Evolutionary conservation across 352 stramenopile genomes (phyloP).

Genomic region (Globisporangium carolinianum): DNA sequence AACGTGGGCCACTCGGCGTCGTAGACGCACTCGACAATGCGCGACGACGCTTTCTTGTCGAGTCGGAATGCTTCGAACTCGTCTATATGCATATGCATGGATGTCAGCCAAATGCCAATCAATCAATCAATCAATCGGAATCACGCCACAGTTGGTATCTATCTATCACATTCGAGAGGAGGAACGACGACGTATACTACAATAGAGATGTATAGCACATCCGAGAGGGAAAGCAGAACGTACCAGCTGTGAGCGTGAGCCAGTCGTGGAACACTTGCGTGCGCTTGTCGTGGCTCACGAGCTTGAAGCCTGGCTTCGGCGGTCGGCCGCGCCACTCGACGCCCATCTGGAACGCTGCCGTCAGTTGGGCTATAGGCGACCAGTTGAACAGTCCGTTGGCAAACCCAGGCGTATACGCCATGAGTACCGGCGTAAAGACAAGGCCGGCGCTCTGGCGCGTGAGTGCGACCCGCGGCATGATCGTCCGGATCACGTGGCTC

Average conservation of each 20-base stretch:
- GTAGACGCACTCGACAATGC: conserved; percentile 80
- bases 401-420: conserved; percentile 74
- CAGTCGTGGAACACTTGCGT: conserved; percentile 84
- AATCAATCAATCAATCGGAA: not conserved
- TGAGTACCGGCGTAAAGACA: conserved; percentile 68
- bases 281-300: conserved; percentile 80
- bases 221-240: not conserved
- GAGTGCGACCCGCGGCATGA: conserved; percentile 61
- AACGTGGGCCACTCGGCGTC: conserved; percentile 78
- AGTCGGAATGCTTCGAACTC: conserved; percentile 72
- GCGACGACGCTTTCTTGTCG: conserved; percentile 78
- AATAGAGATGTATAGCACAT: no score
- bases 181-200: no score
- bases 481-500: conserved; percentile 69
- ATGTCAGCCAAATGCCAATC: not conserved
- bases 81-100: conserved; percentile 18
- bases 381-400: conserved; percentile 73
- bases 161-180: not conserved
- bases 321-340: conserved; percentile 76
- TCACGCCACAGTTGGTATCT: not conserved
- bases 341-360: conserved; percentile 71
- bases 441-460: conserved; percentile 76
- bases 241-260: conserved; percentile 79
- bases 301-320: conserved; percentile 77
- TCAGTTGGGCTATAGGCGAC: conserved; percentile 47